Percentiles rank a stretch among this genome's conserved stretches.
Conservation (phyloP, 2,329 filamentous ascomycete genomes). For the Fusarium sp. region DNA sequence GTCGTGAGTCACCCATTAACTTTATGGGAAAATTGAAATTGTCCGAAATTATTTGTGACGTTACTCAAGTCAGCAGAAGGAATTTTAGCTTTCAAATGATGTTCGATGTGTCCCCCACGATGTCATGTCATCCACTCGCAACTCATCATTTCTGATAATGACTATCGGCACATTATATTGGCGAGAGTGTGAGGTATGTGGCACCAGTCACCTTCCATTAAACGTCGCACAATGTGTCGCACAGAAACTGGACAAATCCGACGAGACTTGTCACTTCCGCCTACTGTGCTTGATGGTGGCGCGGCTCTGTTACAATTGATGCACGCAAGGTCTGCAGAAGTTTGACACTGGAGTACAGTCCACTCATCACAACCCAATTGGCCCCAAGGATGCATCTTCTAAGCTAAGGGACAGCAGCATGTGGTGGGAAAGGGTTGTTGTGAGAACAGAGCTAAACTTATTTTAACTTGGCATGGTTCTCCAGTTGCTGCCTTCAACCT, state of each 20-base stretch:
- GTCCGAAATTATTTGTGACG: background rate
- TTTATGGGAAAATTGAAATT: background rate
- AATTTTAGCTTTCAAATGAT: background rate
- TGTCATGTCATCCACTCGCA: conserved; percentile 5
- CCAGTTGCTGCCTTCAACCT: conserved; percentile 1
- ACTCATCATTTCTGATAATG: background rate
- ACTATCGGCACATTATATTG: background rate
- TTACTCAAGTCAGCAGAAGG: background rate
- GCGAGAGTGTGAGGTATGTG: conserved; percentile 20
- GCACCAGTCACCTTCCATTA: conserved; percentile 34
- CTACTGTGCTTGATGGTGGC: conserved; percentile 13
- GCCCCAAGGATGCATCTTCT: background rate
- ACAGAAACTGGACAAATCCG: conserved; percentile 16
- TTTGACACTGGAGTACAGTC: conserved; percentile 1
- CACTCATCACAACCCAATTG: conserved; percentile 12
- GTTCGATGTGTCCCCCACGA: background rate
- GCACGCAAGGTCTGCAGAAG: conserved; percentile 16
- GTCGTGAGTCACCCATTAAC: conserved; percentile 7
- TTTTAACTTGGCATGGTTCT: conserved; percentile 12
- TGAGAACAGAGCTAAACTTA: conserved; percentile 27
- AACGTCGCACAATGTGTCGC: conserved; percentile 24
- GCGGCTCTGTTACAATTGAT: conserved; percentile 27
- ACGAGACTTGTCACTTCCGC: conserved; percentile 8
- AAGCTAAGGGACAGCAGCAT: conserved; percentile 9
- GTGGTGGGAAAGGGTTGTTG: conserved; percentile 34